Evolutionary conservation across 2,329 filamentous ascomycete species (phyloP).

Genomic region (Westerdykella sp.): DNA sequence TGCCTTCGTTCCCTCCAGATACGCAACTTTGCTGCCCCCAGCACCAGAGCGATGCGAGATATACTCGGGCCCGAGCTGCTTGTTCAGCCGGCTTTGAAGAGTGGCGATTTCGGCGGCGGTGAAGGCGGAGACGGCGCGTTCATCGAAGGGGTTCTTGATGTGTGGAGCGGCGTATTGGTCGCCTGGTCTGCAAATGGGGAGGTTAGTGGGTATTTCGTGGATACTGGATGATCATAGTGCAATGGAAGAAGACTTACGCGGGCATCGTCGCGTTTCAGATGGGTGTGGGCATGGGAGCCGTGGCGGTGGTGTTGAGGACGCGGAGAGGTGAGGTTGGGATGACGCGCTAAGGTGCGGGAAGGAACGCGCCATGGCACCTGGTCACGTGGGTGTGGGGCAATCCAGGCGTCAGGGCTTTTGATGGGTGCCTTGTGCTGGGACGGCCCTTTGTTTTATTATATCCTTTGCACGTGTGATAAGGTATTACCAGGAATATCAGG

Average conservation of each 20-base stretch:
- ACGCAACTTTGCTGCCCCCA: conserved; percentile 80
- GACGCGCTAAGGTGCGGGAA: conserved; percentile 23
- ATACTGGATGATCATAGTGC: background rate
- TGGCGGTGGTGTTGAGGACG: background rate
- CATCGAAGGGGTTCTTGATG: conserved; percentile 72
- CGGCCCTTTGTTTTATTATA: too few relatives aligned
- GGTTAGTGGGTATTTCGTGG: conserved; percentile 10
- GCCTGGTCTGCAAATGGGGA: conserved; percentile 24
- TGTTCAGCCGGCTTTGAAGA: conserved; percentile 78
- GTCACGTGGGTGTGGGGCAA: too few relatives aligned
- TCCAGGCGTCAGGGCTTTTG: too few relatives aligned
- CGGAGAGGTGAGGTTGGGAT: conserved; percentile 15
- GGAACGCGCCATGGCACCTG: conserved; percentile 11
- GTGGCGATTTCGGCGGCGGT: conserved; percentile 88
- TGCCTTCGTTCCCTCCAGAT: conserved; percentile 92
- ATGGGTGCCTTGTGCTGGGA: too few relatives aligned
- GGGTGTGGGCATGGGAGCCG: conserved; percentile 19
- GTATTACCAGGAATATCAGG: too few relatives aligned
- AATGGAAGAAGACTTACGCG: conserved; percentile 24
- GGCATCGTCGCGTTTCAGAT: conserved; percentile 26
- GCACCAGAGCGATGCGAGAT: conserved; percentile 81
- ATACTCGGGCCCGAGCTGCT: conserved; percentile 92
- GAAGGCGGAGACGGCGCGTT: conserved; percentile 69
- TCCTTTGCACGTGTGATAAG: background rate
- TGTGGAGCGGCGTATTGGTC: conserved; percentile 32